These are phyloP conservation scores for Oryza coarctata DNA, from an alignment of 176 grass and related monocot species.

Conservation along the genomic window DNA sequence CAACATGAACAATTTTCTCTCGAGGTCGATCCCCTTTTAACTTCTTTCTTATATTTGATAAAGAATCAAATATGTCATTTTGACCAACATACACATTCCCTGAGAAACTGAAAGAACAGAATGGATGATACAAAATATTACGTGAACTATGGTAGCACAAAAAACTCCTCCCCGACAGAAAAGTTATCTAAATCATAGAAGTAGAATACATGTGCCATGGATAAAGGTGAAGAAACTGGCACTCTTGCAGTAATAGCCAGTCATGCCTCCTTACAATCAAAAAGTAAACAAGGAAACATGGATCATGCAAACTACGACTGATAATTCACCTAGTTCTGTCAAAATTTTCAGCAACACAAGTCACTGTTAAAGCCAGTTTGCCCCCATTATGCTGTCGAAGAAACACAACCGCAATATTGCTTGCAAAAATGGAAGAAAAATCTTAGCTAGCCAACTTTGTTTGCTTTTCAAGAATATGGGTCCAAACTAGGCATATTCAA, in stretches of 20 bases:
- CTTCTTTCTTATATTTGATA: conserved; percentile 83
- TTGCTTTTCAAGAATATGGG: not conserved
- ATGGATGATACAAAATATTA: conserved; percentile 23
- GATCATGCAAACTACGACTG: not conserved
- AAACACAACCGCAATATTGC: not conserved
- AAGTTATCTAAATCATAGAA: not conserved
- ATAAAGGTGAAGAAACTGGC: conserved; percentile 15
- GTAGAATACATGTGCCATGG: not conserved
- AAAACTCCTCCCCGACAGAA: not conserved
- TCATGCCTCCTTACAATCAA: not conserved
- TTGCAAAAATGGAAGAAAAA: conserved; percentile 9
- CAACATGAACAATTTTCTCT: conserved; percentile 94
- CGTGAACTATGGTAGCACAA: not conserved
- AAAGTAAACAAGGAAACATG: not conserved
- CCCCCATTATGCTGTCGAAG: not conserved
- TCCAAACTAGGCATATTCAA: not conserved
- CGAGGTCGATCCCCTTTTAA: conserved; percentile 62
- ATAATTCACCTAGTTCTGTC: not conserved
- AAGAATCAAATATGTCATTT: conserved; percentile 58
- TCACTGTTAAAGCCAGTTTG: not conserved
- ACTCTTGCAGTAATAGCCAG: not conserved
- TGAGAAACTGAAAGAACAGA: conserved; percentile 63
- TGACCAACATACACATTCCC: conserved; percentile 60
- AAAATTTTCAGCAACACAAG: not conserved
- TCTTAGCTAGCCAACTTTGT: conserved; percentile 1